phyloP scores from a whole-genome alignment of 139 green algal genomes.

The Pleodorina starrii region DNA sequence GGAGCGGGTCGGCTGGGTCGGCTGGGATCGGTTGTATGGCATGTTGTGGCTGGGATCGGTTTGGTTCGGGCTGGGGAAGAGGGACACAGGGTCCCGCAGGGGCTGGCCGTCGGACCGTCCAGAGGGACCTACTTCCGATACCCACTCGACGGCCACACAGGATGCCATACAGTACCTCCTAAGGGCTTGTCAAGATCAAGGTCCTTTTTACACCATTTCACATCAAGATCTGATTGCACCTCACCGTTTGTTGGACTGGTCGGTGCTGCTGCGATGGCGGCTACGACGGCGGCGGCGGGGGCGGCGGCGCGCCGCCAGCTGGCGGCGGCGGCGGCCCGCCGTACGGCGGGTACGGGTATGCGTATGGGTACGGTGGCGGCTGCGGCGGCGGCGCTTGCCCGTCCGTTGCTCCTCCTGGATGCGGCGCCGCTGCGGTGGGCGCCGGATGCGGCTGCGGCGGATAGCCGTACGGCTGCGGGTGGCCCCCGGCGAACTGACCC shows the following conservation, averaged over 20 bases:
- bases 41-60: too few relatives aligned
- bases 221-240: too few relatives aligned
- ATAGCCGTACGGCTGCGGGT: not conserved
- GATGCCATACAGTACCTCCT: too few relatives aligned
- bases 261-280: not conserved
- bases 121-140: too few relatives aligned
- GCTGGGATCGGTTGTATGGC: too few relatives aligned
- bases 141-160: too few relatives aligned
- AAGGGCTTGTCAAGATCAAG: too few relatives aligned
- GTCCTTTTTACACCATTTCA: too few relatives aligned
- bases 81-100: too few relatives aligned
- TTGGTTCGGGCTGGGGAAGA: too few relatives aligned
- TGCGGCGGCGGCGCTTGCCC: not conserved
- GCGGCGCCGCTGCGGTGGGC: not conserved
- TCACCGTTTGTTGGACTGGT: not conserved
- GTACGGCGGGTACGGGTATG: constrained; percentile 23
- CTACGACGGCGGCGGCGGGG: not conserved
- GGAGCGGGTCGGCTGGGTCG: too few relatives aligned
- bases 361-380: not conserved
- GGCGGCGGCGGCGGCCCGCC: not conserved
- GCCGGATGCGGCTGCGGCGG: not conserved
- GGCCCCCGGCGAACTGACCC: not conserved
- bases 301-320: not conserved
- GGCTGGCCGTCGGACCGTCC: too few relatives aligned
- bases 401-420: not conserved